These are phyloP conservation scores for Camelina hispida DNA, from an alignment of 345 rosid species.

Conservation along the genomic window DNA sequence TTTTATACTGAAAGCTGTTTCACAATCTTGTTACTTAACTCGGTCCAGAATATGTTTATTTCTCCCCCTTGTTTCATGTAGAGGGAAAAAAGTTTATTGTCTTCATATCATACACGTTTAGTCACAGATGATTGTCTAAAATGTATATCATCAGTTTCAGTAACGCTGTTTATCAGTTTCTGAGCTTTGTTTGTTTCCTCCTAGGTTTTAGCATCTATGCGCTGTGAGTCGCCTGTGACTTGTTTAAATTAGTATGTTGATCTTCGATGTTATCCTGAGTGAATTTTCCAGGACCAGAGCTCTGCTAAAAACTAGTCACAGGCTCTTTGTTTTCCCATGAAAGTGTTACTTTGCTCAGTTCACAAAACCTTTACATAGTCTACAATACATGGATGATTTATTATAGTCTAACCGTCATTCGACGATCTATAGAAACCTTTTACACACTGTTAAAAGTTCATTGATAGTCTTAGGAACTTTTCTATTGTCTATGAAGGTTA, in stretches of 20 bases:
- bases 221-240: conserved; percentile 20
- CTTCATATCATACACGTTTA: background rate
- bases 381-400: background rate
- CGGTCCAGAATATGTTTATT: background rate
- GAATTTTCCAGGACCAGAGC: conserved; percentile 15
- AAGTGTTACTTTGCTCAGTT: background rate
- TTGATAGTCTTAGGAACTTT: background rate
- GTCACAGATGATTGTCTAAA: background rate
- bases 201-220: background rate
- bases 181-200: conserved; percentile 15
- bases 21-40: conserved; percentile 3
- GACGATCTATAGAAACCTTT: background rate
- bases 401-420: background rate
- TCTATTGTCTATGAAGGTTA: background rate
- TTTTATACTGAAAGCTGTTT: conserved; percentile 18
- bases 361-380: background rate
- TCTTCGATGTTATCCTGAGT: conserved; percentile 6
- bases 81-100: background rate
- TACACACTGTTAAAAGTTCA: background rate
- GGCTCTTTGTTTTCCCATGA: background rate
- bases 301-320: conserved; percentile 11
- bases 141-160: conserved; percentile 11
- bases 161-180: background rate
- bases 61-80: conserved; percentile 27
- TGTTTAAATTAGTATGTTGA: background rate